Percentiles rank a stretch among this genome's conserved stretches.
phyloP scores from a whole-genome alignment of 2,329 filamentous ascomycete species.

The Chaetomium strumarium region DNA sequence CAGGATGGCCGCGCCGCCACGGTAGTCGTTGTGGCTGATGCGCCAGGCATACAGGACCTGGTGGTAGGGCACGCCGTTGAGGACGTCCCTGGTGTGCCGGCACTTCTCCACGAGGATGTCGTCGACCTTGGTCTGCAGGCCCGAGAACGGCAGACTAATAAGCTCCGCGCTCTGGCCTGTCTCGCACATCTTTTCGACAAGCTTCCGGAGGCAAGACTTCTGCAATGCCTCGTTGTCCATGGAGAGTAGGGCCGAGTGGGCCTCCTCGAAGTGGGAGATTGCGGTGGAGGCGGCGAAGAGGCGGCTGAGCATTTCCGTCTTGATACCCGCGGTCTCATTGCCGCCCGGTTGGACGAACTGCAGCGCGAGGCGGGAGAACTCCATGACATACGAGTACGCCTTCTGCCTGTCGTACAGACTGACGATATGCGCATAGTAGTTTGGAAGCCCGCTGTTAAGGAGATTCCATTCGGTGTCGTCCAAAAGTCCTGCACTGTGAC shows the following conservation, averaged over 20 bases:
- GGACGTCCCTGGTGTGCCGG: constrained; percentile 60
- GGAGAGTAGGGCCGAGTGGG: constrained; percentile 70
- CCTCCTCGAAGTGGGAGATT: constrained; percentile 73
- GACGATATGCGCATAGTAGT: constrained; percentile 83
- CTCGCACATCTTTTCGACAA: constrained; percentile 65
- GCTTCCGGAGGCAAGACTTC: constrained; percentile 61
- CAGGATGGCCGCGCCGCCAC: constrained; percentile 63
- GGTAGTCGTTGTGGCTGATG: constrained; percentile 76
- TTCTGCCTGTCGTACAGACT: constrained; percentile 73
- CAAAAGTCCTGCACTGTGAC: constrained; percentile 61
- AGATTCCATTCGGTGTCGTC: constrained; percentile 67
- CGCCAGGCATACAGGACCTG: constrained; percentile 90
- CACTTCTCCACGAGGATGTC: constrained; percentile 68
- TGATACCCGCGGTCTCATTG: constrained; percentile 30
- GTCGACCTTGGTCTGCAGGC: constrained; percentile 73
- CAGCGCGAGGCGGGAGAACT: constrained; percentile 73
- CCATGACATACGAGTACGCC: constrained; percentile 72
- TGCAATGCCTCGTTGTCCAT: constrained; percentile 69
- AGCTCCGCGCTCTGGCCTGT: constrained; percentile 61
- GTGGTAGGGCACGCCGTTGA: constrained; percentile 65
- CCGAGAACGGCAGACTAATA: constrained; percentile 70
- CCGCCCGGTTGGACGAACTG: constrained; percentile 47
- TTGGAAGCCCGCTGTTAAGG: constrained; percentile 66
- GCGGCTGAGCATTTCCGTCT: constrained; percentile 70
- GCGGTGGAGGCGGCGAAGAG: constrained; percentile 78